Evolutionary conservation across 768 basidiomycete genomes (phyloP), one percentile per base, ranked within the genome.

Genomic region (Russula sp.): DNA sequence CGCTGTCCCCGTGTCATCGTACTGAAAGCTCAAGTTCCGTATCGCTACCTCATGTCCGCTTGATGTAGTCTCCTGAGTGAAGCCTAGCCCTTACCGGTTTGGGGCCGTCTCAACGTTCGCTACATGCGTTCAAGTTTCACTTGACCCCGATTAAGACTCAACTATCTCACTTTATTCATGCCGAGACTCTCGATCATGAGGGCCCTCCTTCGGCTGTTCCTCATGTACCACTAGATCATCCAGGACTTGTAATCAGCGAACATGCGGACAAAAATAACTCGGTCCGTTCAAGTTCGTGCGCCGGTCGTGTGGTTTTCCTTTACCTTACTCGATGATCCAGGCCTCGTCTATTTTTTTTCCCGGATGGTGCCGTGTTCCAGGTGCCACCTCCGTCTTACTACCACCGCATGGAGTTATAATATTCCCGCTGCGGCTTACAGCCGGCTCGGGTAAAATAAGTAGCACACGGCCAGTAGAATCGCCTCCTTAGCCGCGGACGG

Each of bases 381-480:
- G 62, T 57, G 64, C 59, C 64, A 51, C 60, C 30, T 36, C 40
- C 24, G 55, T 24, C 59, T 44, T n/a, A 44, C 53, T 32, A 46
- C 64, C 59, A 65, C 49, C 55, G 48, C 59, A 51, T 42, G 38
- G 48, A 9, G 57, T 34, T 32, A 65, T 40, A n/a, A 57, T 40
- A 60, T n/a, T 44, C 34, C 50, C 49, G 49, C 60, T 61, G 64
- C 55, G 64, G 61, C 64, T 65, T 65, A 65, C 64, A 65, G 64
- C 64, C 64, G 64, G 64, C 64, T 18, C 44, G 48, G 11, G 49
- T 2, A 22, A 34, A 50, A 51, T 62, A n/a, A 49, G 55, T 57
- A 40, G 30, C 54, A 46, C 52, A 14, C 20, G 22, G 36, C 49
- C 38, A 40, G 59, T 54, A 5, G 13, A 61, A 65, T 40, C 9